Conservation (phyloP, 805 yeast species). For the Kuraishia borneana region DNA sequence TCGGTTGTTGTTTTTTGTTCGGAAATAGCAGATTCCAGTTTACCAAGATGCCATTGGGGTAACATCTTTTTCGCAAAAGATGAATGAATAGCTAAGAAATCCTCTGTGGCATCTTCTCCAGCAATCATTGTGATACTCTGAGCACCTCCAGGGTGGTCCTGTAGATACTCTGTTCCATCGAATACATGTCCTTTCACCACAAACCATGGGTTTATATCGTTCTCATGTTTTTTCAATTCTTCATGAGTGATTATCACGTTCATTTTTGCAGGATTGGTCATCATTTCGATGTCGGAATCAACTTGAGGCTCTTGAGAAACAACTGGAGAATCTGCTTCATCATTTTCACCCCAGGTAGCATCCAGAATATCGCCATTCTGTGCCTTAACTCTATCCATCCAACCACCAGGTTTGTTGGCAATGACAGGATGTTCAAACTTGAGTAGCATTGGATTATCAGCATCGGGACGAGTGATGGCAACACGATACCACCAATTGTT, state of each 20-base stretch:
- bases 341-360: conserved; percentile 20
- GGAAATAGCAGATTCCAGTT: conserved; percentile 4
- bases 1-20: neutral
- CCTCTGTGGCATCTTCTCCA: conserved; percentile 19
- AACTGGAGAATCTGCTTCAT: conserved; percentile 4
- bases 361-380: conserved; percentile 19
- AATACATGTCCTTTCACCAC: conserved; percentile 22
- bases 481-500: conserved; percentile 26
- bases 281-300: conserved; percentile 17
- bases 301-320: conserved; percentile 3
- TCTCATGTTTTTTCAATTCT: conserved; percentile 11
- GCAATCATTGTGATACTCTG: conserved; percentile 14
- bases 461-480: conserved; percentile 11
- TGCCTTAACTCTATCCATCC: conserved; percentile 24
- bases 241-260: conserved; percentile 8
- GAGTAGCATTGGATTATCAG: neutral
- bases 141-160: conserved; percentile 21
- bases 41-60: conserved; percentile 16
- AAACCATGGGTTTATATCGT: conserved; percentile 15
- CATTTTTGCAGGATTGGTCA: conserved; percentile 14
- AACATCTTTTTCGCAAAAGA: conserved; percentile 14
- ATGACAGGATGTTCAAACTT: conserved; percentile 16
- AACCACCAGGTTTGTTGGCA: conserved; percentile 18
- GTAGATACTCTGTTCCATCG: conserved; percentile 20
- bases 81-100: conserved; percentile 23